Base-by-base conservation (phyloP, 1,139 yeast species). In the Pneumocystis sp. region DNA sequence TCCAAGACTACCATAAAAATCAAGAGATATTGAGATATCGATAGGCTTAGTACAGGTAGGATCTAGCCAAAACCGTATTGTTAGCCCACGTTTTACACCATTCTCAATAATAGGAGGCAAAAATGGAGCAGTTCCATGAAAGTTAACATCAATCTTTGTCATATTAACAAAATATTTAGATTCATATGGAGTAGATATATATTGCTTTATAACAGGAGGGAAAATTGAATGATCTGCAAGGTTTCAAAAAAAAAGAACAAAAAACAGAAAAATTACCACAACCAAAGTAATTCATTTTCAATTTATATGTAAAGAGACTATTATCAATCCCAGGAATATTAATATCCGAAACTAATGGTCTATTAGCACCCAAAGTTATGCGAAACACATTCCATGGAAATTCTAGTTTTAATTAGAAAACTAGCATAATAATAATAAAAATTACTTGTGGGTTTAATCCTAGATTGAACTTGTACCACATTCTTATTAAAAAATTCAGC, bases 41-140 rank as follows among this genome's bases (percentile, higher is more conserved):
- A 73, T 59, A 1, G 57, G 62, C 65, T 67, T 65, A 29, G 68
- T 65, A 61, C 69, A 64, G 45, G 69, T 61, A 34, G 74, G 71
- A 63, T 73, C 75, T 1, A 74, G 68, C 77, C 78, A 78, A 6
- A 77, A 66, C 66, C 77, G 77, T 25, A 78, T 67, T 62, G 73
- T 75, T 19, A 78, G 66, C 34, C 74, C 73, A 64, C 71, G 71
- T 10, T 45, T 37, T n/a, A 21, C 21, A 19, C 63, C 66, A 3
- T 63, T 61, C 5, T 68, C 67, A 40, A 67, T 63, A 1, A 67
- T 63, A 19, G 67, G 73, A 2, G 95, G 93, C 10, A 87, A 82
- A 72, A 79, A 90, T 0, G 96, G 96, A 0, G 95, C 85, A 39
- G 85, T 80, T n/a, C 89, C 88, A 72, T 88, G 95, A 72, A 70